Evolutionary conservation across 2,329 filamentous ascomycete genomes (phyloP).

Genomic region (Colletotrichum lupini): DNA sequence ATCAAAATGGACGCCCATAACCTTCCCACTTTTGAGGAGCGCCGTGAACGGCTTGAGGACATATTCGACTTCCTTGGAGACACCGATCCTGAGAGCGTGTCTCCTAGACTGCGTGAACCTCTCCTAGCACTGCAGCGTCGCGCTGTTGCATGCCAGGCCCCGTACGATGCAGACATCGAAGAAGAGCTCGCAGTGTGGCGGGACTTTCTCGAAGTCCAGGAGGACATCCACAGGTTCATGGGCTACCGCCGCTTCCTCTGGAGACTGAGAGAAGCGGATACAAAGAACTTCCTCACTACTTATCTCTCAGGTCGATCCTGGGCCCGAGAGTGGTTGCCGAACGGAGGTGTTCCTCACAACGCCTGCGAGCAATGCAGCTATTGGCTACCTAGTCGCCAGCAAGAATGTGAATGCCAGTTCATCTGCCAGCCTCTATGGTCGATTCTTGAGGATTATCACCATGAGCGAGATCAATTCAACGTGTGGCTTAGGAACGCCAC

Average conservation of each 20-base stretch:
- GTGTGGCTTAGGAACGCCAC: not conserved
- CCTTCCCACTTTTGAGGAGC: not conserved
- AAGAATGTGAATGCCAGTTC: not conserved
- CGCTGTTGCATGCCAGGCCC: not conserved
- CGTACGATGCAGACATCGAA: not conserved
- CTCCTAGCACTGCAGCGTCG: not conserved
- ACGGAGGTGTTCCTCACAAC: too few species aligned
- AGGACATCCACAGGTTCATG: not conserved
- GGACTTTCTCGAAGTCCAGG: not conserved
- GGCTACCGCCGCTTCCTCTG: not conserved
- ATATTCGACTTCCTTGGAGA: not conserved
- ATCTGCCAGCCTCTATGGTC: not conserved
- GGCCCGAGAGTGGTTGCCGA: not conserved
- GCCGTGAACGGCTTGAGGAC: not conserved
- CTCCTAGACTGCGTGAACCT: not conserved
- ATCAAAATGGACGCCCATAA: not conserved
- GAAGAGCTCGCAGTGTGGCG: not conserved
- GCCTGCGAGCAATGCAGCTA: not conserved
- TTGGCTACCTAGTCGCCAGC: not conserved
- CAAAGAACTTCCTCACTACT: not conserved
- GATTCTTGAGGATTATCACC: not conserved
- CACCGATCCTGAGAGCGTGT: not conserved
- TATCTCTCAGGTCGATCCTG: not conserved
- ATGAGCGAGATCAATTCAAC: not conserved
- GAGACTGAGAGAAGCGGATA: not conserved